Evolutionary conservation across 768 basidiomycete species (phyloP), one percentile per base, ranked within the genome.

Genomic region (Pholiota conissans): DNA sequence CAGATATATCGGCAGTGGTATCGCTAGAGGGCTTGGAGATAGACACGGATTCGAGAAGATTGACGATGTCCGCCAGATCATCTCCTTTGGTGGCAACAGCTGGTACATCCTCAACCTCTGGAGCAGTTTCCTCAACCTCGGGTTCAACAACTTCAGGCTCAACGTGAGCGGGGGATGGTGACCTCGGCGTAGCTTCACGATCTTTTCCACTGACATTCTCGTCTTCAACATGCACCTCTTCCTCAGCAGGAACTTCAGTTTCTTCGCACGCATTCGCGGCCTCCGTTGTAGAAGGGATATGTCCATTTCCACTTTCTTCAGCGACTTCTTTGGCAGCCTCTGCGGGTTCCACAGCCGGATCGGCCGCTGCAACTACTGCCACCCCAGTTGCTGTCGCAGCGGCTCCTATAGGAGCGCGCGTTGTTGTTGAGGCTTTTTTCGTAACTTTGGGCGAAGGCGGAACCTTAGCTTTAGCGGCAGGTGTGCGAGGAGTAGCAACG

Each of bases 21-120:
- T 71, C 70, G 20, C 76, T 75, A 50, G 73, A 75, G 10, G 72
- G 65, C 61, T 79, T 81, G 45, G 72, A 63, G 39, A 72, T 57
- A 34, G 73, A 64, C 28, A 61, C 67, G 1, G 76, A 65, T 71
- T 91, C 85, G 11, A 90, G 82, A 62, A 89, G 76, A 63, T 79
- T 84, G 59, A 91, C 83, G 52, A 90, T 84, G 55, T 83, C 82
- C 68, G 84, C 89, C 28, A 69, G 63, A 14, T 65, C 62, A 49
- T 67, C 64, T 20, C 27, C 34, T 52, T 9, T 45, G 22, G 34
- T 39, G 28, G 39, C 22, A 24, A 35, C 22, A n/a, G 30, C 40
- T 24, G n/a, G 50, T 54, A 34, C 29, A 6, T 45, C 55, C 14
- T 57, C 57, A 26, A 35, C 55, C n/a, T 45, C 51, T 10, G 27